Base-by-base conservation (phyloP, 2,329 filamentous ascomycete species). In the Ceratocystiopsis brevicomis region DNA sequence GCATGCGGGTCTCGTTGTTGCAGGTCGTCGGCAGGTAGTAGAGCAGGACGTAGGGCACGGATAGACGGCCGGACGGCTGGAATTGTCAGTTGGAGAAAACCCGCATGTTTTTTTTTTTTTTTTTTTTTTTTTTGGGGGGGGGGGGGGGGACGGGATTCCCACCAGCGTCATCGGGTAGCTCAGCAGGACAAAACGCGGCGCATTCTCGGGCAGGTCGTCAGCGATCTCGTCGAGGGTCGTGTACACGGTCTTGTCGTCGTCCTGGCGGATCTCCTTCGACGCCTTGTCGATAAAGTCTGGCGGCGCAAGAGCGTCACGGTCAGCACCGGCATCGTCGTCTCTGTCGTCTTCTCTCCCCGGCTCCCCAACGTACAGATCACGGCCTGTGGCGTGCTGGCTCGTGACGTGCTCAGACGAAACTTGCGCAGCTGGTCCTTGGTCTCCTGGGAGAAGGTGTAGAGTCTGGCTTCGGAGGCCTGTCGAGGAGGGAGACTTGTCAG, bases 1-100 rank as follows among this genome's bases (percentile, higher is more conserved):
- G 66, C 90, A 96, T 96, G 52, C 84, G 76, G 56, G 81, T 67
- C 56, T 87, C 82, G 51, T 71, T 75, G 59, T 93, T 95, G 64
- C 84, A 90, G 40, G 88, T 95, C 42, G 79, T 81, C 9, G 90
- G 90, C 18, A 96, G 76, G 64, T 94, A 96, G 67, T 93, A 95
- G 18, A 98, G 65, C 58, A 96, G 74, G 39, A 95, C 85, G 59
- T 98, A 98, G 11, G 90, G 90, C 3, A 94, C 86, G 6, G 84
- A 81, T 38, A 86, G 61, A 25, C 90, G 78, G 45, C 90, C 90
- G 42, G 82, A 86, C 38, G 77, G 67, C 84, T 92, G 50, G 11
- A 11, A 12, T 34, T 32, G 41, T 34, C 32, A 33, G 32, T 33
- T 3, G 4, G 32, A 33, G 21, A 4, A 8, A 21, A 21, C 4